Base-by-base conservation (phyloP, 1,284 basidiomycete species). In the Thelephora terrestris region DNA sequence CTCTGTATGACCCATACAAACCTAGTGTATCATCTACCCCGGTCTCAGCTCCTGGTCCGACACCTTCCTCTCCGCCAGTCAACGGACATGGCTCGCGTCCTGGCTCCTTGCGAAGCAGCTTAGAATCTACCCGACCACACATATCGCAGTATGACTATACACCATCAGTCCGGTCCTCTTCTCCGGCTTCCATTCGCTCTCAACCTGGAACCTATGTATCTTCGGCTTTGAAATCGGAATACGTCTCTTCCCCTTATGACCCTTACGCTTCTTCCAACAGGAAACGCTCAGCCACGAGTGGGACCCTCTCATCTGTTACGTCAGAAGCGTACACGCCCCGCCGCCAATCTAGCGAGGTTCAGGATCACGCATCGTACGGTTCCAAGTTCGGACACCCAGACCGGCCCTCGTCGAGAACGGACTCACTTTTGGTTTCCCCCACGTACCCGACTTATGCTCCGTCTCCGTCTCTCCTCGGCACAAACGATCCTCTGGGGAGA, bases 401-500 rank as follows among this genome's bases (percentile, higher is more conserved):
- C 38, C 46, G 47, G 51, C 53, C 7, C 45, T 53, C 2, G 47
- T 56, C 35, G 20, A 42, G 5, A 21, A 35, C 54, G 6, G 73
- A 79, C 54, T 74, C 79, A 20, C 49, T 75, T 23, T 57, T 64
- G 3, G 54, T 71, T 10, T 72, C 74, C 56, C 61, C 67, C 6
- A 64, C 67, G 9, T 74, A 76, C 46, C 67, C 73, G 2, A 74
- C 77, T 24, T 86, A 85, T 60, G 79, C 82, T 2, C 83, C 83
- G 10, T 87, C 85, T 0, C 84, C 86, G 0, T 84, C 85, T 0
- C 69, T 91, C 29, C 60, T 88, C 42, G 89, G 87, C 5, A 75
- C 81, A 24, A 91, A 93, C 58, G 90, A 94, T 62, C 85, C 87
- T 7, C 70, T 93, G 1, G 81, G 85, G 36, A 75, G 92, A 49